A percentile compares a stretch with the other conserved stretches of the same genome.
Evolutionary conservation across 164 flowering plant species (phyloP).

Genomic region (Magnolia kwangsiensis): DNA sequence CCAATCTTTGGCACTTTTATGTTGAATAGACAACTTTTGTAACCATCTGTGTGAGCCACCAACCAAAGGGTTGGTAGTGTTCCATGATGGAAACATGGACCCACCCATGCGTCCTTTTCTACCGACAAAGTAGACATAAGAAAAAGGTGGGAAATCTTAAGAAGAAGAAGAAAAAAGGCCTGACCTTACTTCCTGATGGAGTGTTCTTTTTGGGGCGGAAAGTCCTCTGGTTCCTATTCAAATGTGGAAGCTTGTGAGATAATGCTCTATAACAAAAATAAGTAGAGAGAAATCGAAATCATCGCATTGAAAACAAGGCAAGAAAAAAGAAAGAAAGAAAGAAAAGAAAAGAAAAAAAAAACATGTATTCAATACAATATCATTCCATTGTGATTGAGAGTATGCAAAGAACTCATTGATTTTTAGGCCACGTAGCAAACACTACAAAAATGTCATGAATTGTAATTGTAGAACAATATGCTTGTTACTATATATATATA

Average conservation of each 20-base stretch:
- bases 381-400: background rate
- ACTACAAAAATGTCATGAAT: background rate
- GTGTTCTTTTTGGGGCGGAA: conserved; percentile 71
- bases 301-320: background rate
- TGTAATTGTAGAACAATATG: too few species aligned
- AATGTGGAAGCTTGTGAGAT: background rate
- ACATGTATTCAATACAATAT: background rate
- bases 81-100: background rate
- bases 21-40: background rate
- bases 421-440: background rate
- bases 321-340: background rate
- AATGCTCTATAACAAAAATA: too few species aligned
- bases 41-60: background rate
- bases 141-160: background rate
- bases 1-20: background rate
- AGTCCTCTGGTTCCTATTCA: conserved; percentile 64
- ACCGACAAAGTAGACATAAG: background rate
- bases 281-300: too few species aligned
- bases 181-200: conserved; percentile 62
- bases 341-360: background rate
- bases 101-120: background rate
- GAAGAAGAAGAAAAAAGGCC: conserved; percentile 1
- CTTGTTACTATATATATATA: too few species aligned
- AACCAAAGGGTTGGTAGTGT: background rate
- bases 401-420: background rate